phyloP scores from a whole-genome alignment of 2,329 filamentous ascomycete species.

The Alternaria panax region DNA sequence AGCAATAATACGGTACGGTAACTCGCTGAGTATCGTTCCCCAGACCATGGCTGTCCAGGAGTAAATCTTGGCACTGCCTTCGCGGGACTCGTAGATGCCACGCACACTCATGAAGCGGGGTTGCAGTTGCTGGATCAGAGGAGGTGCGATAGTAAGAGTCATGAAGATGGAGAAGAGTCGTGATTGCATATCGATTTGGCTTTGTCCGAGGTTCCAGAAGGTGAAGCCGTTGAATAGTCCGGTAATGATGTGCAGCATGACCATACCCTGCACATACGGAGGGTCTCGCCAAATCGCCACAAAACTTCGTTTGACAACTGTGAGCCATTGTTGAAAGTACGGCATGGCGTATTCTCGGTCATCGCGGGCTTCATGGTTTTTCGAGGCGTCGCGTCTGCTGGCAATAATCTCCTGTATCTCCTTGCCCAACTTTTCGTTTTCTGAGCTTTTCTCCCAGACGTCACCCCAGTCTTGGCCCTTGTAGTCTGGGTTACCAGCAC shows the following conservation, averaged over 20 bases:
- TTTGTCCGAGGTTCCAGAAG: constrained; percentile 57
- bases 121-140: constrained; percentile 78
- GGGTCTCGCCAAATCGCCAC: constrained; percentile 70
- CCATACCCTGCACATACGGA: constrained; percentile 63
- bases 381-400: constrained; percentile 41
- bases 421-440: constrained; percentile 48
- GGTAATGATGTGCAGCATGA: constrained; percentile 62
- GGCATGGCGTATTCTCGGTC: constrained; percentile 56
- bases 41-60: constrained; percentile 75
- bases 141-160: constrained; percentile 76
- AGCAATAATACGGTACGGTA: constrained; percentile 72
- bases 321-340: constrained; percentile 50
- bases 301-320: constrained; percentile 60
- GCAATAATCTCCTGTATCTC: constrained; percentile 54
- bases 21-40: constrained; percentile 70
- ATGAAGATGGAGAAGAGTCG: constrained; percentile 79
- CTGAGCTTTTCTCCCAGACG: constrained; percentile 52
- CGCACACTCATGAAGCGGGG: constrained; percentile 73
- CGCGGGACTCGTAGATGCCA: constrained; percentile 73
- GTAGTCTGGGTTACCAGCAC: constrained; percentile 53
- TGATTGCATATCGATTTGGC: constrained; percentile 58
- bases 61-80: constrained; percentile 81
- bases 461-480: constrained; percentile 57
- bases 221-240: constrained; percentile 59
- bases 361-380: constrained; percentile 50